These are phyloP conservation scores for Epichloe sylvatica DNA, from an alignment of 2,329 filamentous ascomycete species.

Conservation along the genomic window DNA sequence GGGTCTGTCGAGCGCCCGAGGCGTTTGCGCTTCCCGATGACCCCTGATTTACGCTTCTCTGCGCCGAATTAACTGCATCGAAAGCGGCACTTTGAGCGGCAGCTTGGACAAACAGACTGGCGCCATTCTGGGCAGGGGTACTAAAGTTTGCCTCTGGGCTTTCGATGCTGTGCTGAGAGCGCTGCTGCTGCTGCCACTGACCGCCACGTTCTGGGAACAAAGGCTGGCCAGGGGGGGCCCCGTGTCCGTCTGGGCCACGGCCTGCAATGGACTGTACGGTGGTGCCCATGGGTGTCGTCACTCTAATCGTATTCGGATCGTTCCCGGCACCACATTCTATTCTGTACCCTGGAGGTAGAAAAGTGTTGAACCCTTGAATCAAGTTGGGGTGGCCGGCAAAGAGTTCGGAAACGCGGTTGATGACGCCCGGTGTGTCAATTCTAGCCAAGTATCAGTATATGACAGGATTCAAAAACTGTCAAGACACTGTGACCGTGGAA, in stretches of 20 bases:
- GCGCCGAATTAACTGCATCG: conserved; percentile 17
- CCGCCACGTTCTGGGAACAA: conserved; percentile 34
- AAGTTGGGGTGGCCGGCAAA: conserved; percentile 91
- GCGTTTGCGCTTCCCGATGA: conserved; percentile 29
- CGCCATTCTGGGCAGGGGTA: conserved; percentile 38
- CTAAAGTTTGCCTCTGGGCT: conserved; percentile 51
- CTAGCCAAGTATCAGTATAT: conserved; percentile 40
- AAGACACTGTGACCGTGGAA: conserved; percentile 10
- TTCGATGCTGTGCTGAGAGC: conserved; percentile 43
- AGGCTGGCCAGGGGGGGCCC: conserved; percentile 24
- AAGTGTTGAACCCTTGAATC: conserved; percentile 97
- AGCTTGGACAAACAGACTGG: conserved; percentile 32
- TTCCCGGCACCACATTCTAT: conserved; percentile 93
- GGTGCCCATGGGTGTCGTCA: conserved; percentile 96
- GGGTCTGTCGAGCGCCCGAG: conserved; percentile 40
- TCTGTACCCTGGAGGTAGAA: conserved; percentile 84
- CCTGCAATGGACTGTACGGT: conserved; percentile 75
- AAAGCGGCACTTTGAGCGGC: conserved; percentile 23
- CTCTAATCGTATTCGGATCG: conserved; percentile 88
- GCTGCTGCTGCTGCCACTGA: conserved; percentile 43
- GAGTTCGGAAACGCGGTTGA: conserved; percentile 86
- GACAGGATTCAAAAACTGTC: conserved; percentile 53
- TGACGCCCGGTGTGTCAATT: conserved; percentile 94
- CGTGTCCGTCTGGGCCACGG: conserved; percentile 31
- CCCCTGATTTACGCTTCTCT: conserved; percentile 18